Percentiles rank a stretch among this genome's conserved stretches.
Evolutionary conservation across 345 rosid species (phyloP).

Genomic region (Populus euphratica): DNA sequence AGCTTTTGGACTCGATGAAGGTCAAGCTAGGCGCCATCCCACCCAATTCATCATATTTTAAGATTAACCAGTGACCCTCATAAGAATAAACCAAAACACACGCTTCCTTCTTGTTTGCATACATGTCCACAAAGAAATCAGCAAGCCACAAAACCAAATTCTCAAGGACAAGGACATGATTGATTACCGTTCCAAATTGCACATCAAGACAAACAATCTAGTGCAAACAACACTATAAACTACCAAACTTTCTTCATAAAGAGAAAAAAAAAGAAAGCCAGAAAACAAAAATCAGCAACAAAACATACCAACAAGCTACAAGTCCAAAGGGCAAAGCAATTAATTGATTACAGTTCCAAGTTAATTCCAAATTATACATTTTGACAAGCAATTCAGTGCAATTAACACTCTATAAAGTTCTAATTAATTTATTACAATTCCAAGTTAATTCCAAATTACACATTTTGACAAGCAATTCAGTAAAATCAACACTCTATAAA

Average conservation of each 20-base stretch:
- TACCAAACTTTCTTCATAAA: neutral
- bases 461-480: neutral
- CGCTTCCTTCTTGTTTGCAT: neutral
- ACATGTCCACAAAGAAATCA: neutral
- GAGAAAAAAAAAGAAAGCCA: neutral
- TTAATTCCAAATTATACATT: neutral
- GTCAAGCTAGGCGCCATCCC: neutral
- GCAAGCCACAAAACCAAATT: neutral
- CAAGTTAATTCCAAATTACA: neutral
- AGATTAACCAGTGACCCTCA: neutral
- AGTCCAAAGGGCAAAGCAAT: neutral
- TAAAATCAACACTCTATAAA: neutral
- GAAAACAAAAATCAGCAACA: neutral
- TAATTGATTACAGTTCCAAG: neutral
- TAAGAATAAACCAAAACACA: too few species aligned
- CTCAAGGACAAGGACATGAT: neutral
- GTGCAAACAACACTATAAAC: neutral
- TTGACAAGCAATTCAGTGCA: neutral
- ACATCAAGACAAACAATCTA: neutral
- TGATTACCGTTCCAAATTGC: neutral
- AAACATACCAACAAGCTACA: neutral
- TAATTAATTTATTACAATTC: neutral
- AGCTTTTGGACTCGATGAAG: neutral
- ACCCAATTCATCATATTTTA: neutral
- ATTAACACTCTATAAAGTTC: neutral